Conservation (phyloP, 2,329 filamentous ascomycete genomes). For the Colletotrichum incanum region DNA sequence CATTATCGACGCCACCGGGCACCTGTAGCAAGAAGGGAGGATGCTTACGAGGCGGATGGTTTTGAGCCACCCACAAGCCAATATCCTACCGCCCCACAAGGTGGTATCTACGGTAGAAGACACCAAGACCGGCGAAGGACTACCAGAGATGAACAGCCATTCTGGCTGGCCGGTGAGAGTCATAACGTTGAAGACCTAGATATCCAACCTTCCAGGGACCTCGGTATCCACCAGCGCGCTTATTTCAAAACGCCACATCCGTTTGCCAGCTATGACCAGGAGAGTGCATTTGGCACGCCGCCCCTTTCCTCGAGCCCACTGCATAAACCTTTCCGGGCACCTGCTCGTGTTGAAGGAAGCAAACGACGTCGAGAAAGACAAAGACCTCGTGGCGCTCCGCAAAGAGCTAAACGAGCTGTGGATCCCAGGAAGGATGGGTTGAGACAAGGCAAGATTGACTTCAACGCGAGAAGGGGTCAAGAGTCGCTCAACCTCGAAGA, state of each 20-base stretch:
- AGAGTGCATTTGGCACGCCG: constrained; percentile 23
- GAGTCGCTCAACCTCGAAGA: background rate
- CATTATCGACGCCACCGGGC: background rate
- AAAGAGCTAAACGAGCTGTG: background rate
- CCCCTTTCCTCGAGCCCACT: constrained; percentile 32
- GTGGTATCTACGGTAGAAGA: background rate
- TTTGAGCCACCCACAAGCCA: background rate
- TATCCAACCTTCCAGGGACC: background rate
- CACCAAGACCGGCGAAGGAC: constrained; percentile 16
- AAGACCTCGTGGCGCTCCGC: background rate
- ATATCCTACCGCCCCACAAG: background rate
- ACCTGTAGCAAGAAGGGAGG: constrained; percentile 11
- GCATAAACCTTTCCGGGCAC: constrained; percentile 17
- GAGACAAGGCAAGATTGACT: constrained; percentile 16
- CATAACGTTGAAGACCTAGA: constrained; percentile 18
- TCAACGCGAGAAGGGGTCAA: constrained; percentile 1
- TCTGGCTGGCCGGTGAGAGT: background rate
- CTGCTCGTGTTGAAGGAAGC: background rate
- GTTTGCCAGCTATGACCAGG: background rate
- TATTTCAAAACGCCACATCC: constrained; percentile 14
- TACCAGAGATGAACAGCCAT: constrained; percentile 29
- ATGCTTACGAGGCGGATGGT: background rate
- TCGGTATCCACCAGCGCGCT: background rate
- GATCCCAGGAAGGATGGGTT: background rate
- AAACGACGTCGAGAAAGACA: background rate